These are phyloP conservation scores for Penicillium daleae DNA, from an alignment of 495 filamentous ascomycete species.

Conservation along the genomic window DNA sequence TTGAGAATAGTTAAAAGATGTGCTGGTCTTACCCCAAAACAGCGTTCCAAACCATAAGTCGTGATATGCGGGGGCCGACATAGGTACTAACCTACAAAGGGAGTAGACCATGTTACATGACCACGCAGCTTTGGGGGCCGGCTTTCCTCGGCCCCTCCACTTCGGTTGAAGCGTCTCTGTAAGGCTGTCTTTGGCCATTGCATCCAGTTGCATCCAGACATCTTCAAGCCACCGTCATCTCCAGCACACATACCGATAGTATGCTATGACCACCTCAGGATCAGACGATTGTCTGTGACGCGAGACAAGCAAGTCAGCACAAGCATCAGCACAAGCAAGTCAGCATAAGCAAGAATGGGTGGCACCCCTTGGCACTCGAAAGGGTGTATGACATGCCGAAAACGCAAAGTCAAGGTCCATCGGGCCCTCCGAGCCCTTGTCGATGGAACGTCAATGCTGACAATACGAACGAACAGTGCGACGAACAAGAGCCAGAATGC, in stretches of 20 bases:
- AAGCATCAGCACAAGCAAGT: no score
- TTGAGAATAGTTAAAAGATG: background rate
- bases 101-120: slow-evolving; percentile 1
- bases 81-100: background rate
- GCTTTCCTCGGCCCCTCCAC: background rate
- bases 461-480: slow-evolving; percentile 1
- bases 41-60: background rate
- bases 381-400: slow-evolving; percentile 7
- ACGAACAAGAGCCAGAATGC: slow-evolving; percentile 14
- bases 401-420: slow-evolving; percentile 13
- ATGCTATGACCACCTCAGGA: background rate
- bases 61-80: background rate
- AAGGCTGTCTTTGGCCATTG: background rate
- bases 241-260: background rate
- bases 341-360: slow-evolving; percentile 10
- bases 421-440: background rate
- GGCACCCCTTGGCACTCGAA: slow-evolving; percentile 14
- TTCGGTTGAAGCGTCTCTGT: background rate
- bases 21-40: background rate
- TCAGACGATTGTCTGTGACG: background rate
- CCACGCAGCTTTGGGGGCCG: slow-evolving; percentile 1
- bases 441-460: background rate
- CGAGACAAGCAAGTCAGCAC: background rate
- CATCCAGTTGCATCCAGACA: background rate
- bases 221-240: background rate